Percentiles rank a stretch among this genome's conserved stretches.
These are phyloP conservation scores for Pelargonium fulgidum DNA, from an alignment of 441 rosid genomes.

Conservation along the genomic window DNA sequence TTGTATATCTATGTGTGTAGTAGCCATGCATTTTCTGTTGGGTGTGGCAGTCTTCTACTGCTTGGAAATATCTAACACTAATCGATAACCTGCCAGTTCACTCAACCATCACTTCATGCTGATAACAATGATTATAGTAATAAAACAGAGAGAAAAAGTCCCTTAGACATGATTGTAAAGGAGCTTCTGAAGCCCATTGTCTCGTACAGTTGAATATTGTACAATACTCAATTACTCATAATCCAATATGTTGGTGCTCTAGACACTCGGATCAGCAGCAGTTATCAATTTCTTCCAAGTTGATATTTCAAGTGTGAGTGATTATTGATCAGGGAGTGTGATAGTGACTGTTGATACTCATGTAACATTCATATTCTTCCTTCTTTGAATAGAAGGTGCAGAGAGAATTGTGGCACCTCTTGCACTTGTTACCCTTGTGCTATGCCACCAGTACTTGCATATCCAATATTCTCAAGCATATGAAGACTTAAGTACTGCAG, in stretches of 20 bases:
- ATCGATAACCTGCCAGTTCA: conserved; percentile 7
- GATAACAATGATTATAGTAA: neutral
- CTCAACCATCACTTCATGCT: neutral
- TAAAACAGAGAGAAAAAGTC: neutral
- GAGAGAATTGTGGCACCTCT: too few species aligned
- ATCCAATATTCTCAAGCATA: neutral
- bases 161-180: neutral
- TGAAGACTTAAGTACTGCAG: neutral
- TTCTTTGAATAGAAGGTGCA: too few species aligned
- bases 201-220: neutral
- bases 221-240: neutral
- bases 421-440: neutral
- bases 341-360: too few species aligned
- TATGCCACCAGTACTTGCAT: neutral
- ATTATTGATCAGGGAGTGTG: neutral
- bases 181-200: neutral
- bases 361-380: too few species aligned
- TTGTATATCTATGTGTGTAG: neutral
- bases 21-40: neutral
- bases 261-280: neutral
- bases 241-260: neutral
- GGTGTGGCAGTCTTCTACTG: neutral
- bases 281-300: neutral
- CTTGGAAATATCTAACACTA: neutral
- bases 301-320: neutral